Percentiles rank a stretch among this genome's conserved stretches.
phyloP scores from a whole-genome alignment of 2,329 filamentous ascomycete genomes.

The Xylaria sp. region DNA sequence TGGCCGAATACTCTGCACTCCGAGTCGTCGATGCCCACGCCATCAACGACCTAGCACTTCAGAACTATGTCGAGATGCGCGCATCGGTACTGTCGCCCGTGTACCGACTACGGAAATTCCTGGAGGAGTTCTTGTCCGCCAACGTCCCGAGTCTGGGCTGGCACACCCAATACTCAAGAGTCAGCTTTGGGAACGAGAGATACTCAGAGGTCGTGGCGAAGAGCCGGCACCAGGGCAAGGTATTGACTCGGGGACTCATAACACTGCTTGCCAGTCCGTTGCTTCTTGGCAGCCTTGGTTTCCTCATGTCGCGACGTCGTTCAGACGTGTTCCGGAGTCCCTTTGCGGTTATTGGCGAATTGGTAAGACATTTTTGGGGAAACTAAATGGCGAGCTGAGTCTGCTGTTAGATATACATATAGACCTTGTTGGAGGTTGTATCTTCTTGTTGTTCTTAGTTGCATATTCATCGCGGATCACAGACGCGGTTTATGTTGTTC shows the following conservation, averaged over 20 bases:
- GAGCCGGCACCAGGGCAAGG: slow-evolving; percentile 62
- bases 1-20: slow-evolving; percentile 68
- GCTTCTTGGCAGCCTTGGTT: slow-evolving; percentile 20
- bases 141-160: slow-evolving; percentile 75
- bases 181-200: slow-evolving; percentile 89
- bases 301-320: slow-evolving; percentile 15
- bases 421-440: background rate
- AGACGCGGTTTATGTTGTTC: no score
- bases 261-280: slow-evolving; percentile 30
- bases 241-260: slow-evolving; percentile 47
- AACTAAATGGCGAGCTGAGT: background rate
- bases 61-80: slow-evolving; percentile 94
- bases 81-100: slow-evolving; percentile 70
- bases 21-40: slow-evolving; percentile 75
- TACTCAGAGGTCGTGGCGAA: slow-evolving; percentile 76
- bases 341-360: slow-evolving; percentile 6
- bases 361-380: background rate
- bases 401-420: background rate
- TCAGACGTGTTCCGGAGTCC: slow-evolving; percentile 13
- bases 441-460: background rate
- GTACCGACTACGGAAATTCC: slow-evolving; percentile 75
- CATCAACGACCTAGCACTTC: slow-evolving; percentile 85
- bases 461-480: no score
- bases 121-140: slow-evolving; percentile 78
- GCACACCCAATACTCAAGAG: slow-evolving; percentile 85